Base-by-base conservation (phyloP, 495 filamentous ascomycete species). In the Viridothelium virens region DNA sequence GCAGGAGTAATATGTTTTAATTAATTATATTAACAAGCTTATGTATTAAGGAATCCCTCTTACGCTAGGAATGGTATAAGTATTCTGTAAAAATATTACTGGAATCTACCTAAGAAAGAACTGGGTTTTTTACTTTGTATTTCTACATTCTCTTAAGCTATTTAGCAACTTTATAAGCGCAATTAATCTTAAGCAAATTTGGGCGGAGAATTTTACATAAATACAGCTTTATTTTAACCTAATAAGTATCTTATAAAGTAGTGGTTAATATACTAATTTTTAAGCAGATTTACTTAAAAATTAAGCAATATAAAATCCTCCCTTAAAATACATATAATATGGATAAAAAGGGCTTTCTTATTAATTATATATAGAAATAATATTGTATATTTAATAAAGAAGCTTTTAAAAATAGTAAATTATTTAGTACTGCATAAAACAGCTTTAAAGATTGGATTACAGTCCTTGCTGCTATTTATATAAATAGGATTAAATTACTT, bases 361-460 rank as follows among this genome's bases (percentile, higher is more conserved):
- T n/a, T n/a, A n/a, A n/a, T n/a, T 53, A 18, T 9, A 4, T 53
- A 18, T 3, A 53, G 3, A 53, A 53, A 53, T 18, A 7, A 53
- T 18, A 18, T 53, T 18, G 48, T 7, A 53, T 53, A 53, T 53
- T 53, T 53, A 53, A 9, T 18, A 10, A 18, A 53, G 48, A 53
- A 53, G 48, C 16, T 53, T 9, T 9, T 6, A 18, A 53, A 18
- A 7, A 18, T 3, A 38, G 25, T 31, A 44, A 25, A 41, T 12
- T 64, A 39, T 46, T 39, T 6, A 34, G 41, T 31, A 34, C 41
- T 38, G 62, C 6, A 3, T 14, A 64, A 7, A 46, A 64, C 11
- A 38, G 38, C 34, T 44, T 11, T 64, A 38, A 31, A 39, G 62
- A 64, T 2, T 64, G 36, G 25, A 44, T 64, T 11, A 39, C 62